A percentile compares a stretch with the other conserved stretches of the same genome.
Conservation (phyloP, 140 eudicot genomes). For the Oenanthe javanica region DNA sequence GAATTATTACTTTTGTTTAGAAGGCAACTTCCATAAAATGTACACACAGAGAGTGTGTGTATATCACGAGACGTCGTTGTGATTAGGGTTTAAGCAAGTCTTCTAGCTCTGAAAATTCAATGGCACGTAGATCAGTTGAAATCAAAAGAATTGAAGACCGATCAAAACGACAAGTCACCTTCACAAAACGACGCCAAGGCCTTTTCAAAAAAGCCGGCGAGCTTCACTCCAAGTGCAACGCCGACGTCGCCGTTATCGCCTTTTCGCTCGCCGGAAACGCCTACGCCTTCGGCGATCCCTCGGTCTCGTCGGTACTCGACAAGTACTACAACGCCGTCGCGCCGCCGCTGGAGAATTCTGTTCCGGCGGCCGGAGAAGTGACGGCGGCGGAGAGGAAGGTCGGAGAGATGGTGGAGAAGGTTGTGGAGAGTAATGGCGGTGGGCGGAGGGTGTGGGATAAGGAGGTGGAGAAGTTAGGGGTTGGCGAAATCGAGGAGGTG, state of each 20-base stretch:
- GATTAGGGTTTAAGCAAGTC: background rate
- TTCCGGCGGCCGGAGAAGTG: background rate
- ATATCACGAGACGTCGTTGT: background rate
- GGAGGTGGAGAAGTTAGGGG: background rate
- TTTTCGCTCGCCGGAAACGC: slow-evolving; percentile 33
- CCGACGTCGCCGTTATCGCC: slow-evolving; percentile 23
- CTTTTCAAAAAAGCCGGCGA: slow-evolving; percentile 28
- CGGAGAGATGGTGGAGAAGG: slow-evolving; percentile 1
- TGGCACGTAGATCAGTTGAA: slow-evolving; percentile 29
- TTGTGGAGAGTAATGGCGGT: background rate
- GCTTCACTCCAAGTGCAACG: slow-evolving; percentile 13
- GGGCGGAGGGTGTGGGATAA: background rate
- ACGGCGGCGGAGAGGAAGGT: slow-evolving; percentile 6
- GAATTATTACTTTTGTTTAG: too few relatives aligned
- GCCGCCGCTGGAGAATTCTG: background rate
- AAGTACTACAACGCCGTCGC: slow-evolving; percentile 11
- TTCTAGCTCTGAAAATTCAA: background rate
- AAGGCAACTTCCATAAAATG: background rate
- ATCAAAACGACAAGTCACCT: slow-evolving; percentile 28
- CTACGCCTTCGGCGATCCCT: slow-evolving; percentile 30
- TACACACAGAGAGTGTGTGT: background rate
- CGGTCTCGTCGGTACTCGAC: slow-evolving; percentile 7
- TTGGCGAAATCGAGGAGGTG: background rate
- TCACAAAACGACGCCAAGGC: slow-evolving; percentile 38
- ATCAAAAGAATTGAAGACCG: slow-evolving; percentile 31